Evolutionary conservation across 148 eudicot genomes (phyloP).

Genomic region (Rhododendron mucronatum): DNA sequence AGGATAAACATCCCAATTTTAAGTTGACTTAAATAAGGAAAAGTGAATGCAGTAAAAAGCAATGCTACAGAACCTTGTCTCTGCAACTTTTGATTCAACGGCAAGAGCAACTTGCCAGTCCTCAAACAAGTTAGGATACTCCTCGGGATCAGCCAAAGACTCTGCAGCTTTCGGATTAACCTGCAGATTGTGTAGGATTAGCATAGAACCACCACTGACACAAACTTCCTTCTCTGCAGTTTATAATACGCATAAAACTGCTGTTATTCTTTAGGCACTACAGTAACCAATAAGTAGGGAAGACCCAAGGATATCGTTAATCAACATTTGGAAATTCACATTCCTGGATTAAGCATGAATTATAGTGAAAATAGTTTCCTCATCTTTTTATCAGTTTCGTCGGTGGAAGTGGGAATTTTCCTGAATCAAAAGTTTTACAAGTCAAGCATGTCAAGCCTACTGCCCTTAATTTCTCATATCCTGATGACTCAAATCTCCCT

Average conservation of each 20-base stretch:
- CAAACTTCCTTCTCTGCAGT: not conserved
- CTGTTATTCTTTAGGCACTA: not conserved
- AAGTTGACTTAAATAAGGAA: not conserved
- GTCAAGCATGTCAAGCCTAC: not conserved
- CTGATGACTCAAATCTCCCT: not conserved
- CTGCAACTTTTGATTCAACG: constrained; percentile 79
- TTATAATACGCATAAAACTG: not conserved
- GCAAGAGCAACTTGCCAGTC: constrained; percentile 96
- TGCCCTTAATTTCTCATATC: not conserved
- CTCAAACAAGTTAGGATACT: constrained; percentile 91
- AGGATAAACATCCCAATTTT: not conserved
- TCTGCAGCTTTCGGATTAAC: constrained; percentile 95
- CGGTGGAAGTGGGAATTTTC: not conserved
- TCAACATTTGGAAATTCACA: not conserved
- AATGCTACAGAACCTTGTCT: constrained; percentile 49
- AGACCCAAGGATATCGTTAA: not conserved
- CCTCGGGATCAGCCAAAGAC: constrained; percentile 92
- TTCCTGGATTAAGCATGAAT: not conserved
- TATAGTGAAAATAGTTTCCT: not conserved
- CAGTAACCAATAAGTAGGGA: not conserved
- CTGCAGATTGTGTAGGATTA: constrained; percentile 27
- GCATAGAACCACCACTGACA: not conserved
- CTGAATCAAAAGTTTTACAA: not conserved
- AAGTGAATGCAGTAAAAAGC: constrained; percentile 13
- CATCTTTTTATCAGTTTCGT: not conserved